These are phyloP conservation scores for Komagataella pastoris DNA, from an alignment of 805 yeast genomes.

Conservation along the genomic window DNA sequence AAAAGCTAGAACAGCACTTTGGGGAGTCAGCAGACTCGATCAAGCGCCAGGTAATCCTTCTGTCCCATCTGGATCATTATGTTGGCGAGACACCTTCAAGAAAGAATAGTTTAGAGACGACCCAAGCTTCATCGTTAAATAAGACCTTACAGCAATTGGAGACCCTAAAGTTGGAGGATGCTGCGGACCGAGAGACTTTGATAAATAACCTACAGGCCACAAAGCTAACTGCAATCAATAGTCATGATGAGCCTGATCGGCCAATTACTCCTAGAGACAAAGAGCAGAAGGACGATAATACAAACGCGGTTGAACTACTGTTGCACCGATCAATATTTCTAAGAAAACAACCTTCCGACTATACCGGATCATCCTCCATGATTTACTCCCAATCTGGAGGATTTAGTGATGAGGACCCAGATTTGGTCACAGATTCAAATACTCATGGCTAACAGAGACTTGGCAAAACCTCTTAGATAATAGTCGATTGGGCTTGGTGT, in stretches of 20 bases:
- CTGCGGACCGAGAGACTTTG: not conserved
- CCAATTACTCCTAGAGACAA: not conserved
- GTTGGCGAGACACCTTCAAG: not conserved
- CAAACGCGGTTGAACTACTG: not conserved
- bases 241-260: not conserved
- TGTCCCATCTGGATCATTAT: not conserved
- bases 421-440: not conserved
- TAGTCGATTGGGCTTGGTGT: not conserved
- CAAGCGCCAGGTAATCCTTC: not conserved
- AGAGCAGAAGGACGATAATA: not conserved
- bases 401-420: not conserved
- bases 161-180: not conserved
- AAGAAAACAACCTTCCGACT: not conserved
- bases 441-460: not conserved
- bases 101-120: not conserved
- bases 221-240: not conserved
- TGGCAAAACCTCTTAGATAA: too few relatives aligned
- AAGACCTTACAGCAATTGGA: not conserved
- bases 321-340: not conserved
- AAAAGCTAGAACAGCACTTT: not conserved
- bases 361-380: not conserved
- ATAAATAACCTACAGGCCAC: not conserved
- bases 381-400: not conserved
- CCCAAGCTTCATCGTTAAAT: not conserved
- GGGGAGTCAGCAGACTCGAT: not conserved